Percentiles rank a stretch among this genome's conserved stretches.
Conservation (phyloP, 2,329 filamentous ascomycete species). For the Nemania abortiva region DNA sequence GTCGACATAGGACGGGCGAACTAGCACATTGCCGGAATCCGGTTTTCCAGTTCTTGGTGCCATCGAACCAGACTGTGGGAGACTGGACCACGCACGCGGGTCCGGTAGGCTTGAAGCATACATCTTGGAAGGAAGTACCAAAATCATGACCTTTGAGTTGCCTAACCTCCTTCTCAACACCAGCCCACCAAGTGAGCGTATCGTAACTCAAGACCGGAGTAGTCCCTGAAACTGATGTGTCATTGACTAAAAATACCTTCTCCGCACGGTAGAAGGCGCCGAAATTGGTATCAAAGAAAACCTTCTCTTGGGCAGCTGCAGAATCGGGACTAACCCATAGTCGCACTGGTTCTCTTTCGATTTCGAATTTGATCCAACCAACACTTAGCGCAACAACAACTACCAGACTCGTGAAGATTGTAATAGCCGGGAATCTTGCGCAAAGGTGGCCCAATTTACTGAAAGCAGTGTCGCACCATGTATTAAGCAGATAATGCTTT, state of each 20-base stretch:
- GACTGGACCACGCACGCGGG: conserved; percentile 94
- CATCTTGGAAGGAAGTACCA: conserved; percentile 79
- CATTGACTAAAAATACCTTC: conserved; percentile 93
- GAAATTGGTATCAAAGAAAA: conserved; percentile 92
- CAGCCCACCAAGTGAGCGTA: conserved; percentile 93
- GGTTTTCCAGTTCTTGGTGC: conserved; percentile 76
- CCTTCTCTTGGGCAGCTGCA: conserved; percentile 89
- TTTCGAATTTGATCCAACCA: conserved; percentile 88
- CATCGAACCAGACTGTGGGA: conserved; percentile 87
- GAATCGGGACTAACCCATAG: conserved; percentile 98
- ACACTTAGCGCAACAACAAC: conserved; percentile 83
- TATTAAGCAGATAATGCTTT: conserved; percentile 85
- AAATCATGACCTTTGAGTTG: conserved; percentile 77
- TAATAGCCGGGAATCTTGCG: conserved; percentile 85
- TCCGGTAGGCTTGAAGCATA: conserved; percentile 94
- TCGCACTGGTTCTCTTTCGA: conserved; percentile 90
- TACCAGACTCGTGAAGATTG: conserved; percentile 80
- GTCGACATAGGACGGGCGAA: conserved; percentile 86
- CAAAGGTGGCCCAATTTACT: conserved; percentile 82
- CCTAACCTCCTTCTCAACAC: conserved; percentile 82
- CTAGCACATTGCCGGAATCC: conserved; percentile 79
- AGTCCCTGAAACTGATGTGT: conserved; percentile 72
- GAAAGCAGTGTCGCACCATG: conserved; percentile 83
- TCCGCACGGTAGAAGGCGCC: conserved; percentile 96
- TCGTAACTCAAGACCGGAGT: conserved; percentile 89